Evolutionary conservation across 1,284 basidiomycete species (phyloP).

Genomic region (Sporisorium sorghi): DNA sequence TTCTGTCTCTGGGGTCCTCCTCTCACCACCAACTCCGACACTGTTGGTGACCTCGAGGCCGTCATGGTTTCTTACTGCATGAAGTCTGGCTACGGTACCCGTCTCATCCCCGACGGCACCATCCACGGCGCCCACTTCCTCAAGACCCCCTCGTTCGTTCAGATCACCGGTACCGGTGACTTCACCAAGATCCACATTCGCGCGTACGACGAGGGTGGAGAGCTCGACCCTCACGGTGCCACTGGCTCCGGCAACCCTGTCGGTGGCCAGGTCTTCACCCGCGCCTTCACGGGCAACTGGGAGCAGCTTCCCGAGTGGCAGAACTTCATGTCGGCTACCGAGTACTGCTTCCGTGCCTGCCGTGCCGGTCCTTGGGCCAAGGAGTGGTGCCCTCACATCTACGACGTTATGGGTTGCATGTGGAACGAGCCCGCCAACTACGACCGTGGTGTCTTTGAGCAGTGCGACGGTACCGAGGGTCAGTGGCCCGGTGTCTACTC

Average conservation of each 20-base stretch:
- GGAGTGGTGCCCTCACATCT: slow-evolving; percentile 67
- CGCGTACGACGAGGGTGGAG: slow-evolving; percentile 67
- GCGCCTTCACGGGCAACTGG: slow-evolving; percentile 58
- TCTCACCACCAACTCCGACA: slow-evolving; percentile 31
- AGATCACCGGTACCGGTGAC: slow-evolving; percentile 75
- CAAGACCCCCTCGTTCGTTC: slow-evolving; percentile 77
- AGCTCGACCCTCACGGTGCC: slow-evolving; percentile 69
- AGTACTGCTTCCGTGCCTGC: slow-evolving; percentile 68
- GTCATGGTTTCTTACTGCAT: slow-evolving; percentile 79
- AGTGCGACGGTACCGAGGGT: slow-evolving; percentile 62
- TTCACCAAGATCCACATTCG: slow-evolving; percentile 69
- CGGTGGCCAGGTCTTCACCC: slow-evolving; percentile 61
- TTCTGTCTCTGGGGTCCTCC: slow-evolving; percentile 66
- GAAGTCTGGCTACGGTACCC: slow-evolving; percentile 73
- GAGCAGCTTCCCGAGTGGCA: slow-evolving; percentile 67
- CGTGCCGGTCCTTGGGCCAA: slow-evolving; percentile 50
- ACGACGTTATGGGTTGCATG: slow-evolving; percentile 61
- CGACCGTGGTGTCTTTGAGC: slow-evolving; percentile 55
- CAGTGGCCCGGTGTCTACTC: slow-evolving; percentile 63
- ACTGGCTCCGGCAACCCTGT: slow-evolving; percentile 62
- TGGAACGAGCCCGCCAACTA: slow-evolving; percentile 67
- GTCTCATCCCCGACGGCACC: slow-evolving; percentile 81
- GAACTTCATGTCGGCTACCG: slow-evolving; percentile 63
- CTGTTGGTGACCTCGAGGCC: slow-evolving; percentile 71
- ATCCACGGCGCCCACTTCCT: slow-evolving; percentile 80